Conservation (phyloP, 306 rosid species). For the Vigna radiata region DNA sequence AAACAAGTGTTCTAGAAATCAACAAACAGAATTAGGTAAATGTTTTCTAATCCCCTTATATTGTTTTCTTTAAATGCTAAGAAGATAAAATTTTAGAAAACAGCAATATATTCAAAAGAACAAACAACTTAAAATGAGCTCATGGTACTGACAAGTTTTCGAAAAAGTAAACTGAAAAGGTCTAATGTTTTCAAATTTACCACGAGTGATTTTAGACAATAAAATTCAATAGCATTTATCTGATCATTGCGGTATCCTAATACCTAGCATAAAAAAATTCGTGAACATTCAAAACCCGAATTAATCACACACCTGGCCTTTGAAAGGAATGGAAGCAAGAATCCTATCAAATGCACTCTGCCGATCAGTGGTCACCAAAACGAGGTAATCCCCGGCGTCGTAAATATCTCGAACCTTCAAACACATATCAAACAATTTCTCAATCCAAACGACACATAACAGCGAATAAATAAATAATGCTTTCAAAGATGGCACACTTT, state of each 20-base stretch:
- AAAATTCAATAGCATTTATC: neutral
- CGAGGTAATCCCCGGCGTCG: constrained; percentile 80
- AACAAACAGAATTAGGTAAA: neutral
- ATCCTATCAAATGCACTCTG: constrained; percentile 97
- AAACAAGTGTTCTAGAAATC: too few species aligned
- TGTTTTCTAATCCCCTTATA: neutral
- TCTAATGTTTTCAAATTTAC: neutral
- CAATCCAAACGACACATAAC: neutral
- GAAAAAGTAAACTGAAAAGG: neutral
- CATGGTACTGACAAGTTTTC: neutral
- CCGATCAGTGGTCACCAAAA: constrained; percentile 89
- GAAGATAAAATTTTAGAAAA: too few species aligned
- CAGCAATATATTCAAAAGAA: too few species aligned
- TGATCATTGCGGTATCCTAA: neutral
- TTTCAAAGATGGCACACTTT: constrained; percentile 56
- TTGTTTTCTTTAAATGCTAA: too few species aligned
- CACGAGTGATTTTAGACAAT: neutral
- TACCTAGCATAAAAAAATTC: neutral
- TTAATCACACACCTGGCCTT: constrained; percentile 68
- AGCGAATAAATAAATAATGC: neutral
- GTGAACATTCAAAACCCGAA: neutral
- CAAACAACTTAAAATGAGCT: too few species aligned
- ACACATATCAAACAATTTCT: constrained; percentile 1
- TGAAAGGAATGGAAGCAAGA: constrained; percentile 97
- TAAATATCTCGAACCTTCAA: constrained; percentile 91